Evolutionary conservation across 106 monocot species (phyloP).

Genomic region (Dactylorhiza incarnata): DNA sequence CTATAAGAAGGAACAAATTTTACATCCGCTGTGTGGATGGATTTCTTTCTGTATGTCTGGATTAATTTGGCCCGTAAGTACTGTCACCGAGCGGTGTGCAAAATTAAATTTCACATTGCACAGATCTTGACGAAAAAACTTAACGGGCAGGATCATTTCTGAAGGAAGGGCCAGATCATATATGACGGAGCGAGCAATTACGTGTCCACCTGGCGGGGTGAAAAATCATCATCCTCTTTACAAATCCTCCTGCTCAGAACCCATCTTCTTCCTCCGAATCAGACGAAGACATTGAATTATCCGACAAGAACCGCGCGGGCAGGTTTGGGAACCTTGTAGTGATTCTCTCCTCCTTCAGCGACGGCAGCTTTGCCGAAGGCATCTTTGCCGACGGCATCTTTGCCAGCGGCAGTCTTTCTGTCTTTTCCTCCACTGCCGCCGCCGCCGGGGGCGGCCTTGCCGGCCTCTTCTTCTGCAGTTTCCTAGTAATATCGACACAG

Average conservation of each 20-base stretch:
- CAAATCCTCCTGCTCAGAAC: constrained; percentile 4
- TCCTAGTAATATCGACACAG: constrained; percentile 43
- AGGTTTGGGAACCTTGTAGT: constrained; percentile 51
- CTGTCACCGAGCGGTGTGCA: too few relatives aligned
- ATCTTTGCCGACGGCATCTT: background rate
- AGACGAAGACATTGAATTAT: constrained; percentile 29
- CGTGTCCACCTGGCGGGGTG: too few relatives aligned
- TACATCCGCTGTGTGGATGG: too few relatives aligned
- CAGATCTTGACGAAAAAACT: too few relatives aligned
- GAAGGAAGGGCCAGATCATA: too few relatives aligned
- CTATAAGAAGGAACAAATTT: too few relatives aligned
- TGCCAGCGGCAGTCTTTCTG: background rate
- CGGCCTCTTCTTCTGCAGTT: constrained; percentile 43
- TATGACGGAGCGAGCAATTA: too few relatives aligned
- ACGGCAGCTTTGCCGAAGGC: background rate
- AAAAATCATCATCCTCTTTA: too few relatives aligned
- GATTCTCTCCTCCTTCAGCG: constrained; percentile 18
- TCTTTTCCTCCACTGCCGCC: background rate
- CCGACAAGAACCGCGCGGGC: constrained; percentile 53
- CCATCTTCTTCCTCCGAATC: constrained; percentile 29
- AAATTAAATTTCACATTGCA: too few relatives aligned
- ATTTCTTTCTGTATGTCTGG: too few relatives aligned
- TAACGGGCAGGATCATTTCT: too few relatives aligned
- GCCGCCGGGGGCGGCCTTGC: background rate
- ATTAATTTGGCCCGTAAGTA: too few relatives aligned